Evolutionary conservation across 345 rosid genomes (phyloP), one percentile per base, ranked within the genome.

Genomic region (Trapa bicornis): DNA sequence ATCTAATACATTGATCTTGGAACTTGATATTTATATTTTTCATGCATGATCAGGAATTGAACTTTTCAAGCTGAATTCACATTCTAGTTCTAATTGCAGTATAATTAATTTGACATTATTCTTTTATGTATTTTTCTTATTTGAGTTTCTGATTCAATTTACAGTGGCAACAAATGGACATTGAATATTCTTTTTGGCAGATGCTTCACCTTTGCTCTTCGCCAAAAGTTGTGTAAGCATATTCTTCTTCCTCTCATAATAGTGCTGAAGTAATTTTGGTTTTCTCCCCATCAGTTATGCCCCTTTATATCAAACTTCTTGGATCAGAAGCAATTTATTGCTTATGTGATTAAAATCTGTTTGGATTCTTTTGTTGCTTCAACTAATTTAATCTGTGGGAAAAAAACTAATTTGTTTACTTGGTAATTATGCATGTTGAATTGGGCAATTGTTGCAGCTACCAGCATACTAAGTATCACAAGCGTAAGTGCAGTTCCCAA

Each of bases 111-210:
- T 3, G 53, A 33, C 29, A 65, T 10, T 45, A 42, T 17, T 39
- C 2, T 22, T 32, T 22, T n/a, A 16, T 38, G 17, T 58, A 39
- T 17, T 71, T 32, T 67, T 72, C 72, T 58, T 50, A 22, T 70
- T 47, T 67, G 70, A 0, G 41, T 41, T 69, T 75, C 47, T 72
- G 68, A 65, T 68, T 22, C 66, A 65, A 47, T 47, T 70, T 87
- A 72, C 74, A 94, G 99, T 94, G 99, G 99, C 97, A 86, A 76
- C 99, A 94, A 91, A 95, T 95, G 99, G 99, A 95, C 79, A 78
- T 95, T 70, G 99, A 95, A 66, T 95, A 95, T 81, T 89, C 97
- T 53, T 95, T 95, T 81, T 95, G 99, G 99, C 99, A 89, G 86
- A 95, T 95, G 97, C 90, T 95, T 81, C 88, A 87, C 75, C 87